Conservation (phyloP, 2,329 filamentous ascomycete species). For the Plectosphaerella sp. region DNA sequence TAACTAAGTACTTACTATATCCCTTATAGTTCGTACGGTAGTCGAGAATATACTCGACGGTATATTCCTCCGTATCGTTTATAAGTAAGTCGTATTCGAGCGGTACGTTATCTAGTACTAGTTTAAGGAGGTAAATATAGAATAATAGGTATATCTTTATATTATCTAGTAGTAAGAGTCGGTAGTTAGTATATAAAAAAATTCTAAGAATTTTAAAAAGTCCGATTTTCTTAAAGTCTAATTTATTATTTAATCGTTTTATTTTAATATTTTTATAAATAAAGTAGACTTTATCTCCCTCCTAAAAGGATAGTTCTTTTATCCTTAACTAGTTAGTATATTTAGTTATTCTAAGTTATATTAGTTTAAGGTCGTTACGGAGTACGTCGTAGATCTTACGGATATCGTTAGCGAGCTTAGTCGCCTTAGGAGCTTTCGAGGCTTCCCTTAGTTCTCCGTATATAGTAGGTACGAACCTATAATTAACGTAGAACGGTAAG, state of each 20-base stretch:
- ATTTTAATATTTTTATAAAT: slow-evolving; percentile 1
- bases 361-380: background rate
- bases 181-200: background rate
- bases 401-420: background rate
- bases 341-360: background rate
- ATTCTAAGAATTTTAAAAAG: background rate
- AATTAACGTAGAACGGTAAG: background rate
- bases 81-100: background rate
- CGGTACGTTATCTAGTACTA: background rate
- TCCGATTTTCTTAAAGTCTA: slow-evolving; percentile 3
- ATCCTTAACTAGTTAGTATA: background rate
- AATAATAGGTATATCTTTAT: slow-evolving; percentile 2
- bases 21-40: background rate
- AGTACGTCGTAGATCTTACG: background rate
- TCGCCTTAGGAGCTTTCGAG: background rate
- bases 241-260: slow-evolving; percentile 3
- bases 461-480: background rate
- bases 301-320: slow-evolving; percentile 3
- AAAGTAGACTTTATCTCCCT: slow-evolving; percentile 4
- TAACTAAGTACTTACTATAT: background rate
- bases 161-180: slow-evolving; percentile 2
- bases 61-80: background rate
- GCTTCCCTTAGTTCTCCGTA: background rate
- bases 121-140: background rate
- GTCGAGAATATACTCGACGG: background rate